Evolutionary conservation across 2,329 filamentous ascomycete species (phyloP), one percentile per base, ranked within the genome.

Genomic region (Cytospora chrysosperma): DNA sequence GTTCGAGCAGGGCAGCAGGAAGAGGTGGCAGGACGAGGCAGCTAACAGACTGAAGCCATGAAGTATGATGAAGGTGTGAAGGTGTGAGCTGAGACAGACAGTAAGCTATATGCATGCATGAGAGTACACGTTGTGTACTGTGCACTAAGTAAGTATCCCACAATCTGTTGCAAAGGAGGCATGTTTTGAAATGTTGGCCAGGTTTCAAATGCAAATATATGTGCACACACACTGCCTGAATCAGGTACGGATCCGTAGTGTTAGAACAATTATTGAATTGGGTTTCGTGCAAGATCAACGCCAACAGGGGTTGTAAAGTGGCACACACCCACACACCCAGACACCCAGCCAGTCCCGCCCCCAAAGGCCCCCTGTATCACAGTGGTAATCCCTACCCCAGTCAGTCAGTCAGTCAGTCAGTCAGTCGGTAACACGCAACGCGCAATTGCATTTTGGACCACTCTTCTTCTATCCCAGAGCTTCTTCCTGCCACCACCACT

Each of bases 1-100:
- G 47, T 75, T 75, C 61, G 71, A 74, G 61, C 68, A 67, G 49
- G 61, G 60, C 3, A 63, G 51, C 24, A 63, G 55, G 21, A 63
- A 27, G n/a, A 61, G 43, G 51, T n/a, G n/a, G n/a, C n/a, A n/a
- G n/a, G n/a, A n/a, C n/a, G n/a, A n/a, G n/a, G n/a, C 24, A 40
- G 37, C 34, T 37, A 21, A 37, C 51, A 2, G 54, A 55, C 51
- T 55, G 51, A 60, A 19, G 15, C n/a, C 1, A 26, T 26, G 3
- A 24, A 5, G 6, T 30, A n/a, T n/a, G n/a, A n/a, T n/a, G n/a
- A n/a, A n/a, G n/a, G n/a, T n/a, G n/a, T n/a, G n/a, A n/a, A n/a
- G n/a, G n/a, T n/a, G 26, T 6, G 1, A 4, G 30, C 26, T 19
- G 9, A 15, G 13, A n/a, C n/a, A n/a, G 3, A 43, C 10, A 30